Conservation (phyloP, 768 basidiomycete genomes). For the Termitomyces titanicus region DNA sequence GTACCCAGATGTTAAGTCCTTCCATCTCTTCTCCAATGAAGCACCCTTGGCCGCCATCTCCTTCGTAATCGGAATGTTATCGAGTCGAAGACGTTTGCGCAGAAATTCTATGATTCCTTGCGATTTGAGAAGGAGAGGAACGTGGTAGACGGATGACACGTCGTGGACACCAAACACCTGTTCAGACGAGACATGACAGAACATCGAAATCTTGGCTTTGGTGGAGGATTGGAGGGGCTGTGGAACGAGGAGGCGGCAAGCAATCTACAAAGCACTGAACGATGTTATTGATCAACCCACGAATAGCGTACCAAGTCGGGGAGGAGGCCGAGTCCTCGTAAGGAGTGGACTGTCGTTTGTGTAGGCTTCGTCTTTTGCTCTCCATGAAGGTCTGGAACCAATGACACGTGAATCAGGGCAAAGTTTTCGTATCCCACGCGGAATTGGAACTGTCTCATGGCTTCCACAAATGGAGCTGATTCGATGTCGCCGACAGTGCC, state of each 20-base stretch:
- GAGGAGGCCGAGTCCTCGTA: slow-evolving; percentile 87
- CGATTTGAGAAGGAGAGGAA: slow-evolving; percentile 85
- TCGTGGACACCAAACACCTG: slow-evolving; percentile 96
- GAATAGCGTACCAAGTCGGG: slow-evolving; percentile 75
- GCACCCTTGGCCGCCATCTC: slow-evolving; percentile 59
- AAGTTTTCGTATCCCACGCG: slow-evolving; percentile 96
- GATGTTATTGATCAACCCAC: neutral
- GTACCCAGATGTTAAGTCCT: slow-evolving; percentile 76
- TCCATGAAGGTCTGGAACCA: slow-evolving; percentile 98
- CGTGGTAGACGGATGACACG: slow-evolving; percentile 95
- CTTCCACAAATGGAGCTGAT: slow-evolving; percentile 96
- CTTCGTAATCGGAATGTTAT: slow-evolving; percentile 47
- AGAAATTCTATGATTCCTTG: slow-evolving; percentile 92
- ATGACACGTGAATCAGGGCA: slow-evolving; percentile 92
- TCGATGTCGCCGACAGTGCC: slow-evolving; percentile 99
- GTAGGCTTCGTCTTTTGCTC: slow-evolving; percentile 99
- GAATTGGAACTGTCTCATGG: slow-evolving; percentile 99
- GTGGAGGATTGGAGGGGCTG: slow-evolving; percentile 80
- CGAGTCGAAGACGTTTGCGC: slow-evolving; percentile 74
- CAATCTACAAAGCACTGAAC: slow-evolving; percentile 55
- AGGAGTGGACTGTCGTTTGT: slow-evolving; percentile 91
- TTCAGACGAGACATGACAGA: slow-evolving; percentile 89
- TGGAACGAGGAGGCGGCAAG: slow-evolving; percentile 81
- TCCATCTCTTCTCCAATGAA: slow-evolving; percentile 75
- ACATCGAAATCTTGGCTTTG: slow-evolving; percentile 98